Conservation (phyloP, 2,329 filamentous ascomycete genomes). For the Drechslera avenae region DNA sequence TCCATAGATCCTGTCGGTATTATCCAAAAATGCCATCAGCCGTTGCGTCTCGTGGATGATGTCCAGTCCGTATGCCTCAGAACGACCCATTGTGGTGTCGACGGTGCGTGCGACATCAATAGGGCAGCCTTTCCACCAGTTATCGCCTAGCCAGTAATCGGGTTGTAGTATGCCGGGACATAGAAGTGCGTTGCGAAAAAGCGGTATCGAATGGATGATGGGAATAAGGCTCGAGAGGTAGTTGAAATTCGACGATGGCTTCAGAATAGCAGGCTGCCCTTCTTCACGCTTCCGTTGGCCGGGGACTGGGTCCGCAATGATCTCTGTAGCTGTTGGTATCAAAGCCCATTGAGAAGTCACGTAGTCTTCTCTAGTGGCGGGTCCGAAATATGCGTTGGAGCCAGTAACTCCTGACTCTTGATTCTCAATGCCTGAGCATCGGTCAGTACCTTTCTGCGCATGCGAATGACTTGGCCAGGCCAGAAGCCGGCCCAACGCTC, state of each 20-base stretch:
- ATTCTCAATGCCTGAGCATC: slow-evolving; percentile 35
- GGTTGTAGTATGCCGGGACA: slow-evolving; percentile 51
- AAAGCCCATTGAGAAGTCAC: slow-evolving; percentile 62
- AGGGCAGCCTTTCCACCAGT: slow-evolving; percentile 67
- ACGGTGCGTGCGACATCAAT: slow-evolving; percentile 59
- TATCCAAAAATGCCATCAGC: slow-evolving; percentile 65
- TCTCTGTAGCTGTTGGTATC: slow-evolving; percentile 55
- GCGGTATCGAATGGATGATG: slow-evolving; percentile 66
- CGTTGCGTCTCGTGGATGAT: slow-evolving; percentile 64
- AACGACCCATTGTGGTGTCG: slow-evolving; percentile 45
- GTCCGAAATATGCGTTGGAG: slow-evolving; percentile 56
- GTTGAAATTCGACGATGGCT: slow-evolving; percentile 58
- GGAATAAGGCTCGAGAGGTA: slow-evolving; percentile 64
- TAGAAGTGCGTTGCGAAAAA: slow-evolving; percentile 62
- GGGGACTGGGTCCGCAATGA: slow-evolving; percentile 60
- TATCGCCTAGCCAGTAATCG: slow-evolving; percentile 61
- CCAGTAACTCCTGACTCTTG: slow-evolving; percentile 63
- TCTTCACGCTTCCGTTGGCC: slow-evolving; percentile 53
- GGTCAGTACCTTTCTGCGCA: slow-evolving; percentile 19
- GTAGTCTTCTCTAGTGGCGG: slow-evolving; percentile 60
- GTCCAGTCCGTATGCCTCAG: slow-evolving; percentile 41
- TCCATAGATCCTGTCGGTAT: slow-evolving; percentile 63
- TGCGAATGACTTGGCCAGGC: background rate
- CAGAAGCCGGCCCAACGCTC: background rate
- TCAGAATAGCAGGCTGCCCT: slow-evolving; percentile 62